Evolutionary conservation across 768 basidiomycete species (phyloP), one percentile per base, ranked within the genome.

Genomic region (Pluteus cervinus): DNA sequence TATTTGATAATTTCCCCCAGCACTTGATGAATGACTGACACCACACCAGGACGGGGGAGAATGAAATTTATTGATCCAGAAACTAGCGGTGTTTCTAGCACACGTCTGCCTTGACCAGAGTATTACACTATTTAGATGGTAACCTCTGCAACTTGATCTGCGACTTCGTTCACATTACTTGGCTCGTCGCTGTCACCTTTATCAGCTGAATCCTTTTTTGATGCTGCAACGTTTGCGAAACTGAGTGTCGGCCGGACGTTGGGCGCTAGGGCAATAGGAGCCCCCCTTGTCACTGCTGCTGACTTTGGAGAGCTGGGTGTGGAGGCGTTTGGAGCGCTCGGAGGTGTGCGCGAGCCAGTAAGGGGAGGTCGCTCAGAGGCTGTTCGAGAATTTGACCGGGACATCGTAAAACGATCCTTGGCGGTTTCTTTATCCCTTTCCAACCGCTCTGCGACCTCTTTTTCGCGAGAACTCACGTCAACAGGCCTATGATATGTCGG

Each of bases 221-320:
- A n/a, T 11, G 74, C 69, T 1, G 85, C 84, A 25, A 81, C 89
- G 38, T 69, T 81, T 1, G 89, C 88, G 49, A 93, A 93, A 53
- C 87, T 90, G 47, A 91, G 66, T 4, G 73, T 68, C 1, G 87
- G 81, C 37, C 86, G 71, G 10, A 89, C 76, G 33, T 61, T 79
- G 2, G 78, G 68, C 12, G 62, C 47, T 26, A 65, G 47, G 29
- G 58, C 57, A n/a, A n/a, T n/a, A 15, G 65, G 45, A 24, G 53
- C 54, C 24, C 53, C 33, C 3, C 60, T 49, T 33, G 54, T 60
- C 20, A 62, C 49, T 7, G 54, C 45, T 1, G 65, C 47, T 12
- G 53, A 39, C 29, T 28, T 51, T 53, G 20, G 47, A 30, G 51
- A 34, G 8, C 48, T 46, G 7, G 44, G 36, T 39, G 60, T 55